These are phyloP conservation scores for Aspergillus phoenicis DNA, from an alignment of 2,329 filamentous ascomycete genomes.

Conservation along the genomic window DNA sequence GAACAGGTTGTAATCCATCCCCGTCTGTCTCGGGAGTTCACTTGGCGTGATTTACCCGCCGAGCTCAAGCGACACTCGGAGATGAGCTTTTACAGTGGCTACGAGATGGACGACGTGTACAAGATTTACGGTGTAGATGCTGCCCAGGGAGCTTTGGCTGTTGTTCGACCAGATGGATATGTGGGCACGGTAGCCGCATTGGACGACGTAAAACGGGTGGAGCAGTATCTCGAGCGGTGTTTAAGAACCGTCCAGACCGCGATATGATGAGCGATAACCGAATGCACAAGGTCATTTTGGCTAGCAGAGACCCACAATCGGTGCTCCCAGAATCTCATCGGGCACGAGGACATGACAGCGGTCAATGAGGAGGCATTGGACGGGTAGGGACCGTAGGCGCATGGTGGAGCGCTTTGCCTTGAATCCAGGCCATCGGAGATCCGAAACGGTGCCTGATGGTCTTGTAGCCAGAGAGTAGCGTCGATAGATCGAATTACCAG, in stretches of 20 bases:
- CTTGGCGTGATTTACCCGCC: conserved; percentile 36
- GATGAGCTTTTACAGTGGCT: conserved; percentile 40
- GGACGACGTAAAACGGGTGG: conserved; percentile 30
- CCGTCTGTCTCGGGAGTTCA: conserved; percentile 29
- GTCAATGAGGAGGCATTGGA: not conserved
- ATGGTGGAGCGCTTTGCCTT: not conserved
- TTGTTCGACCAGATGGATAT: conserved; percentile 45
- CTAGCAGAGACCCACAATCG: not conserved
- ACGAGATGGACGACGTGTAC: conserved; percentile 40
- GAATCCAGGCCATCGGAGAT: not conserved
- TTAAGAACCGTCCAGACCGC: conserved; percentile 17
- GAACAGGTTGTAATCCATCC: conserved; percentile 43
- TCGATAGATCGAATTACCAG: not conserved
- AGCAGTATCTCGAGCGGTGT: conserved; percentile 29
- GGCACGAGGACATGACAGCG: not conserved
- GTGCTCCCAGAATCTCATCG: not conserved
- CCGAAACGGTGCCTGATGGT: not conserved
- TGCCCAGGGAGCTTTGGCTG: conserved; percentile 34
- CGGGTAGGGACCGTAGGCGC: not conserved
- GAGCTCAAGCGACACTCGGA: conserved; percentile 38
- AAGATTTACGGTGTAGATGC: conserved; percentile 38
- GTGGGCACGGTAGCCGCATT: conserved; percentile 34
- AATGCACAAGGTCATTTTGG: not conserved
- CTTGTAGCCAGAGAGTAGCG: not conserved
- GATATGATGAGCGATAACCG: not conserved